Evolutionary conservation across 345 rosid genomes (phyloP).

Genomic region (Eucalyptus shirleyi): DNA sequence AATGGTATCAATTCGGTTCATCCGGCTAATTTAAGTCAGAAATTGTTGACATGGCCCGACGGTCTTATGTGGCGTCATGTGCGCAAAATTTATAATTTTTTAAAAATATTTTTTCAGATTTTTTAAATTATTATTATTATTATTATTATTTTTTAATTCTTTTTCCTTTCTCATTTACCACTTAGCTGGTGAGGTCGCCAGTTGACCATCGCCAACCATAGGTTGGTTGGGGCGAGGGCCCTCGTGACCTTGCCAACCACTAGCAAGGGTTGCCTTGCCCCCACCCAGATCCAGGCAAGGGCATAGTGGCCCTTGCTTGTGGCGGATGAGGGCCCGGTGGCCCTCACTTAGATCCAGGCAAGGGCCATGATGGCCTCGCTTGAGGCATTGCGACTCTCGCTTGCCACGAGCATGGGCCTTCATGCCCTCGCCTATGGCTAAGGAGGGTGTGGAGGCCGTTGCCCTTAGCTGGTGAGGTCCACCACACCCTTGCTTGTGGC

Average conservation of each 20-base stretch:
- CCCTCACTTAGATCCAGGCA: fast-evolving
- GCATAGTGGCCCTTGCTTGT: fast-evolving
- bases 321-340: fast-evolving
- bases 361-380: too few relatives aligned
- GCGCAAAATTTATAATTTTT: too few relatives aligned
- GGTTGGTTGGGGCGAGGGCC: too few relatives aligned
- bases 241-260: fast-evolving
- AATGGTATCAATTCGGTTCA: fast-evolving
- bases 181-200: fast-evolving
- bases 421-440: fast-evolving
- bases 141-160: too few relatives aligned
- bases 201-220: fast-evolving
- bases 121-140: too few relatives aligned
- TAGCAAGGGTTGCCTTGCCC: too few relatives aligned
- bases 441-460: too few relatives aligned
- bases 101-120: fast-evolving
- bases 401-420: fast-evolving
- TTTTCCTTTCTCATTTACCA: too few relatives aligned
- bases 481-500: fast-evolving
- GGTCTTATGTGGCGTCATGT: too few relatives aligned
- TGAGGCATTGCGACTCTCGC: too few relatives aligned
- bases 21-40: fast-evolving
- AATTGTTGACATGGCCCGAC: fast-evolving
- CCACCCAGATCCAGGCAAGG: fast-evolving
- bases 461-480: fast-evolving